Base-by-base conservation (phyloP, 805 yeast genomes). In the Monosporozyma siamensis region DNA sequence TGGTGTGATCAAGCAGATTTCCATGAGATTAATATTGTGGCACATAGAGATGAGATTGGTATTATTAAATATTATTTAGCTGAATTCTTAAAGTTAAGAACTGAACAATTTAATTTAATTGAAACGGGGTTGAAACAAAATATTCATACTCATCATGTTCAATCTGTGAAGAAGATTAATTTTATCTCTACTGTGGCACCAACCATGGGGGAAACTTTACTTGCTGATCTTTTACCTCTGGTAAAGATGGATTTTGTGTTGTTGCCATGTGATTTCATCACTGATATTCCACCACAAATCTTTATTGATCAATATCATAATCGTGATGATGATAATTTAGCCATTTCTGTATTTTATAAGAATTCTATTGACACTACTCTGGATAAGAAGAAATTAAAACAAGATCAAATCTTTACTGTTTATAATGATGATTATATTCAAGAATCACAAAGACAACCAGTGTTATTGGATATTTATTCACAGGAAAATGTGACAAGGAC, bases 1-100 rank as follows among this genome's bases (percentile, higher is more conserved):
- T 92, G 97, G 97, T 89, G 97, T 68, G 88, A 80, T 55, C 71
- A 73, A 56, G 96, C 94, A 2, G 80, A 80, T 45, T 89, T 89
- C 63, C 75, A 74, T 37, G 75, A 74, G 37, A 74, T 84, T 38
- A 77, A 83, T 17, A 70, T 89, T 15, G 80, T 84, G 6, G 68
- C 76, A 8, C 77, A 74, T 41, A 56, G 63, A 9, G 72, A 67
- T 3, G 71, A 76, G 25, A 58, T 64, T 30, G 71, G 67, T 2
- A 71, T 63, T 17, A 71, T 86, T 15, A 59, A 64, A 20, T 60
- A 61, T 11, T 77, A 74, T 12, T 64, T 86, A 11, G 71, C 68
- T 7, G 54, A 56, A 2, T 83, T 75, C 55, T 59, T 70, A 45
- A 45, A 56, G 2, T 60, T 58, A 26, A 68, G 79, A 54, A 63